phyloP scores from a whole-genome alignment of 768 basidiomycete genomes.

The Leccinum fibrillosum region DNA sequence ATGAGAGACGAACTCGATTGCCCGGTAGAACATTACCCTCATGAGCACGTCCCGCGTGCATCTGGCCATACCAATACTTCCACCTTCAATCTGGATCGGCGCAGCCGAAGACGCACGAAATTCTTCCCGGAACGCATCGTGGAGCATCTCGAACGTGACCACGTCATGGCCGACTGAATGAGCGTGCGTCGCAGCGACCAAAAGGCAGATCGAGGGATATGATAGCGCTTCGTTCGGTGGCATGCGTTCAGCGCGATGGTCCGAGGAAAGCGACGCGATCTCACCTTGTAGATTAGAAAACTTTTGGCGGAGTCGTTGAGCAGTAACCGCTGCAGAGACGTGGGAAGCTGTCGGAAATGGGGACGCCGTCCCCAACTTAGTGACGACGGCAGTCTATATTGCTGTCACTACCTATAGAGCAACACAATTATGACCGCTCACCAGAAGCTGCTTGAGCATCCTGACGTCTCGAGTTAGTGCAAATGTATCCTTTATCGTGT shows the following conservation, averaged over 20 bases:
- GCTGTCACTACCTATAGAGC: conserved; percentile 6
- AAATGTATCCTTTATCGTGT: conserved; percentile 56
- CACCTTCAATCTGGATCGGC: conserved; percentile 71
- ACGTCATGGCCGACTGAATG: conserved; percentile 70
- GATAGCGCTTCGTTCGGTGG: conserved; percentile 51
- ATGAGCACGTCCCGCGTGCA: conserved; percentile 63
- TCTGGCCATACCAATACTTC: conserved; percentile 70
- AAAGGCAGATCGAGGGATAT: conserved; percentile 76
- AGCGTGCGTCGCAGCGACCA: conserved; percentile 82
- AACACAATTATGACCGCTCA: conserved; percentile 33
- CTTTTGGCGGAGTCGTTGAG: conserved; percentile 57
- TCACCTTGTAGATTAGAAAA: conserved; percentile 54
- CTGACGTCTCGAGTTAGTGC: conserved; percentile 58
- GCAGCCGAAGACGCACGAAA: conserved; percentile 68
- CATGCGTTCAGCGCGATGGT: neutral
- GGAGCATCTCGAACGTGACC: conserved; percentile 91
- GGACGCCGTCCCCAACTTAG: conserved; percentile 44
- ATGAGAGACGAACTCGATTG: conserved; percentile 1
- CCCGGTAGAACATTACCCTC: conserved; percentile 46
- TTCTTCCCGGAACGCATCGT: conserved; percentile 74
- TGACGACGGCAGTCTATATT: conserved; percentile 41
- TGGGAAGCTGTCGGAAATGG: conserved; percentile 51
- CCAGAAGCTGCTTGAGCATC: conserved; percentile 58
- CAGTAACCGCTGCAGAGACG: conserved; percentile 40
- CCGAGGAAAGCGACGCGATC: conserved; percentile 14